Base-by-base conservation (phyloP, 257 asterid species). In the Solanum sparsipilum region DNA sequence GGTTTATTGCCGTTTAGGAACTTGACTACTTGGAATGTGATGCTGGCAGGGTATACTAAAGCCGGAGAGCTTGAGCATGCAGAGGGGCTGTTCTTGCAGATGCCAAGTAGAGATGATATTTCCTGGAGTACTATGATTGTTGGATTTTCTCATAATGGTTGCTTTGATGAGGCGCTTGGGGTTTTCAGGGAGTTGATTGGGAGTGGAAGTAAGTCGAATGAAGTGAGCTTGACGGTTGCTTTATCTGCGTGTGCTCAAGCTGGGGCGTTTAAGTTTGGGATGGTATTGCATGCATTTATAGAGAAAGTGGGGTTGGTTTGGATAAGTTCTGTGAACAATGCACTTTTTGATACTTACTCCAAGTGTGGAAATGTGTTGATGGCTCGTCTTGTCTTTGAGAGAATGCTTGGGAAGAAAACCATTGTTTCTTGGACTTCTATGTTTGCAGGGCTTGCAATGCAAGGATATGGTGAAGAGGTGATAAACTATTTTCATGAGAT, bases 81-180 rank as follows among this genome's bases (percentile, higher is more conserved):
- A 4, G 89, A 90, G 91, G 91, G 44, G 87, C 71, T 92, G 86
- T 96, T 97, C 75, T 90, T 46, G 35, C 92, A 86, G 86, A 97
- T 96, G 96, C 90, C 92, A 5, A 58, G 79, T 32, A 95, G 88
- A 82, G 98, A 97, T 86, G 94, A 91, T 74, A 94, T 94, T 60
- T 96, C 98, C 46, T 97, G 98, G 99, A 93, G 97, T 87, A 96
- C 96, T 18, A 93, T 96, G 94, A 93, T 97, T 84, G 87, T 88
- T 67, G 98, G 95, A 41, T 87, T 91, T 65, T 92, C 92, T 29
- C 95, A 91, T 44, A 88, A 88, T 73, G 98, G 98, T 29, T 87
- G 81, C 75, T 92, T 92, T 71, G 92, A 91, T 10, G 95, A 93
- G 87, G 94, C 96, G 1, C 88, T 97, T 70, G 87, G 74, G 25